Percentiles rank a stretch among this genome's conserved stretches.
phyloP scores from a whole-genome alignment of 805 yeast species.

The Babjeviella inositovora region DNA sequence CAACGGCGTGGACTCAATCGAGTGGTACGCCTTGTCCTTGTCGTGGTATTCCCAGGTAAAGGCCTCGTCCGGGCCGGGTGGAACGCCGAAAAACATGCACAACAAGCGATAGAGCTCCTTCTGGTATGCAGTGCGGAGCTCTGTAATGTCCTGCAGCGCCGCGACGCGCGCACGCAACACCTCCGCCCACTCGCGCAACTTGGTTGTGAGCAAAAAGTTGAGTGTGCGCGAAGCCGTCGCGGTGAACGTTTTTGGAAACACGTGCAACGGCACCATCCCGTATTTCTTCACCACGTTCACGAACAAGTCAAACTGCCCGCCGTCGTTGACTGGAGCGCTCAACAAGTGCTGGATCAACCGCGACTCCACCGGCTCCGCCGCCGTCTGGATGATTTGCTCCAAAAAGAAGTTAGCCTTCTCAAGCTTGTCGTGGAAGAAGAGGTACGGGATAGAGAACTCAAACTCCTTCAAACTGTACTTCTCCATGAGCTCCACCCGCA shows the following conservation, averaged over 20 bases:
- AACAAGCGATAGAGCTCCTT: constrained; percentile 49
- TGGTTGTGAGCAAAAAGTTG: constrained; percentile 49
- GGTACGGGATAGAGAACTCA: constrained; percentile 64
- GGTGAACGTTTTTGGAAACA: constrained; percentile 55
- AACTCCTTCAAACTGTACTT: constrained; percentile 49
- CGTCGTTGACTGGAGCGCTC: constrained; percentile 57
- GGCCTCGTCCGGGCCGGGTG: constrained; percentile 55
- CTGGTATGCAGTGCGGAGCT: constrained; percentile 29
- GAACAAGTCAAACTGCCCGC: constrained; percentile 84
- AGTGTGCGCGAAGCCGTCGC: constrained; percentile 22
- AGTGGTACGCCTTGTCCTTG: constrained; percentile 33
- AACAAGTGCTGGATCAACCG: constrained; percentile 54
- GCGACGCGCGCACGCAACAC: constrained; percentile 30
- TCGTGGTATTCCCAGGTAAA: constrained; percentile 66
- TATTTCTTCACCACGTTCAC: constrained; percentile 63
- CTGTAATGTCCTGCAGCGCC: constrained; percentile 2
- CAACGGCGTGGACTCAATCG: constrained; percentile 41
- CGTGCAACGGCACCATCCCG: constrained; percentile 62
- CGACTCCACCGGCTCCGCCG: constrained; percentile 48
- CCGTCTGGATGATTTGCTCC: constrained; percentile 61
- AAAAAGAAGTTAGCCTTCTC: constrained; percentile 74
- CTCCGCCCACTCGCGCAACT: constrained; percentile 69
- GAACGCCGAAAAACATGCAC: constrained; percentile 58
- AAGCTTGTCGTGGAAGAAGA: constrained; percentile 75
- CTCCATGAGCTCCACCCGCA: constrained; percentile 47